Base-by-base conservation (phyloP, 257 asterid species). In the Penstemon newberryi region DNA sequence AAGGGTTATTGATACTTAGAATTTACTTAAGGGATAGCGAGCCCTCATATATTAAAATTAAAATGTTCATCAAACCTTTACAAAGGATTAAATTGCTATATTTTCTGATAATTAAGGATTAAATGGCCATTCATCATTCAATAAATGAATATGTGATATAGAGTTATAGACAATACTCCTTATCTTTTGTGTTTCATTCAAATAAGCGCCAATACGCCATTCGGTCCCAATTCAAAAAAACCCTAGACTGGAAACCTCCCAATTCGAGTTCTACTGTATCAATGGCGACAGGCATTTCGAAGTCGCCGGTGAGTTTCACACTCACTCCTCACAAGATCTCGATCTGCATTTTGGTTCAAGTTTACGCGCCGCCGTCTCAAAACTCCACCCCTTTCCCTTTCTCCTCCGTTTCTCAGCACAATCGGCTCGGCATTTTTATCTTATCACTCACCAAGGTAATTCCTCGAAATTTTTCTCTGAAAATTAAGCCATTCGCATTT, bases 301-400 rank as follows among this genome's bases (percentile, higher is more conserved):
- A 84, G 81, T 80, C 91, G 5, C 82, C 86, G 76, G 78, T 88
- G 56, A 76, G 78, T 60, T 88, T 93, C 73, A 38, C 80, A 45
- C 44, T 93, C 68, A 87, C 99, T 1, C 99, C 99, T 8, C 96
- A 94, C 85, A 91, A 87, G 81, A 86, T 91, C 66, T 83, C 96
- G 50, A 75, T 91, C 47, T 87, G 99, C 86, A 79, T 89, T 19
- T 70, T 94, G 55, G 81, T 82, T 75, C 94, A 86, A 74, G 82
- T 82, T 42, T 94, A 81, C 77, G 95, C 99, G 61, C 96, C 97
- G 67, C 96, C 91, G 39, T 77, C 92, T 40, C 95, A 90, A 77
- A 71, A 45, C 77, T 78, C 96, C 42, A 66, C 79, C 46, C 96
- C 97, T 1, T 82, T 87, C 66, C 95, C 97, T n/a, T 94, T 94